phyloP scores from a whole-genome alignment of 1,139 yeast species.

The Blastobotrys indianensis region DNA sequence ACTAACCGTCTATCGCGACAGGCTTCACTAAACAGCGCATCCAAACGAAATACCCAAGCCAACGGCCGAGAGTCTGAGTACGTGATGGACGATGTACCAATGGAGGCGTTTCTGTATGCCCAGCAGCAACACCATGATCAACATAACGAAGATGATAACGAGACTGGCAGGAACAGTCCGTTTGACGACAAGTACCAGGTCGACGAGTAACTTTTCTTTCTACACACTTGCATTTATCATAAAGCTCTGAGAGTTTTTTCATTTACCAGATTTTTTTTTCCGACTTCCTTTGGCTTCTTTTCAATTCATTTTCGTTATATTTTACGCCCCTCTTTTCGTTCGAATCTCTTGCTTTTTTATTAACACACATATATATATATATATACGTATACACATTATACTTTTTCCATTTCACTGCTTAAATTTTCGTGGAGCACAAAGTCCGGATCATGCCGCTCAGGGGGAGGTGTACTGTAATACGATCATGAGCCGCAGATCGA shows the following conservation, averaged over 20 bases:
- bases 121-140: slow-evolving; percentile 12
- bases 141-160: slow-evolving; percentile 11
- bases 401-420: no score
- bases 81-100: slow-evolving; percentile 22
- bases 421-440: no score
- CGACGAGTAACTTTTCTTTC: neutral
- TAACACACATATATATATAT: neutral
- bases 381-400: no score
- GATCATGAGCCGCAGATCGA: no score
- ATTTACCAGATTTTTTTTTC: neutral
- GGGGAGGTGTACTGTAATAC: no score
- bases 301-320: neutral
- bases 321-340: neutral
- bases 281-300: neutral
- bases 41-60: slow-evolving; percentile 1
- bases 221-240: neutral
- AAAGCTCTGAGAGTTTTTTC: slow-evolving; percentile 2
- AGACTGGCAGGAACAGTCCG: slow-evolving; percentile 19
- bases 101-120: slow-evolving; percentile 22
- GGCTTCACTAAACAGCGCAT: neutral
- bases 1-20: slow-evolving; percentile 1
- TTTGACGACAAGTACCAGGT: slow-evolving; percentile 20
- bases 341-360: neutral
- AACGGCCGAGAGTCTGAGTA: slow-evolving; percentile 15
- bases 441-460: no score